These are phyloP conservation scores for Trypanosoma avium DNA, from an alignment of 208 protist species.

Conservation along the genomic window DNA sequence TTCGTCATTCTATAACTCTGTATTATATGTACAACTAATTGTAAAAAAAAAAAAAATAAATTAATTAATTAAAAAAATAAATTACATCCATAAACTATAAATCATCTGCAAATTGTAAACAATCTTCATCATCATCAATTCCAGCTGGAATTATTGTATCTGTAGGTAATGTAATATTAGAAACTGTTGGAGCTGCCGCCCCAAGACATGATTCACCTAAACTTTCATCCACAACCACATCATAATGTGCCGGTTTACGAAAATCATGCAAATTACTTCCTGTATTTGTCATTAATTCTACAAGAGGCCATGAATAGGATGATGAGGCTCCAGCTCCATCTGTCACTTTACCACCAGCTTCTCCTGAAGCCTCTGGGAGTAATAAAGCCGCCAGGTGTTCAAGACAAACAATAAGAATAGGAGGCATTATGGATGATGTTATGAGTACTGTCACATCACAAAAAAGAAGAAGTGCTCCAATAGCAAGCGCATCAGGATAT, in stretches of 20 bases:
- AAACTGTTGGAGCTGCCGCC: background rate
- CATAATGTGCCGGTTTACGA: background rate
- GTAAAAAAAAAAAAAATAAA: slow-evolving; percentile 7
- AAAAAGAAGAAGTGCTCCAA: slow-evolving; percentile 70
- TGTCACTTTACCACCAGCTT: background rate
- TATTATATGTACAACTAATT: background rate
- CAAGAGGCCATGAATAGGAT: background rate
- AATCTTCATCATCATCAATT: slow-evolving; percentile 54
- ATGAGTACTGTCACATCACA: slow-evolving; percentile 66
- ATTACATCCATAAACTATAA: slow-evolving; percentile 28
- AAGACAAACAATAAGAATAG: slow-evolving; percentile 74
- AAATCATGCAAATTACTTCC: background rate
- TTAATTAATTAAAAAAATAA: background rate
- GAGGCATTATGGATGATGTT: slow-evolving; percentile 46
- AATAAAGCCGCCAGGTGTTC: slow-evolving; percentile 73
- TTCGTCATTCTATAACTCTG: no score
- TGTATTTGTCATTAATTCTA: background rate
- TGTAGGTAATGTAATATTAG: background rate
- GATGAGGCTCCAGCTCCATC: background rate
- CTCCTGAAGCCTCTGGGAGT: slow-evolving; percentile 49
- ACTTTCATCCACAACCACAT: background rate
- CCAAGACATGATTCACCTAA: slow-evolving; percentile 13
- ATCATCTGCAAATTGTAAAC: slow-evolving; percentile 69
- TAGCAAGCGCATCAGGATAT: slow-evolving; percentile 71
- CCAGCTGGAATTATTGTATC: background rate